Percentiles rank a stretch among this genome's conserved stretches.
These are phyloP conservation scores for Phytophthora europaea DNA, from an alignment of 352 stramenopile species.

Conservation along the genomic window DNA sequence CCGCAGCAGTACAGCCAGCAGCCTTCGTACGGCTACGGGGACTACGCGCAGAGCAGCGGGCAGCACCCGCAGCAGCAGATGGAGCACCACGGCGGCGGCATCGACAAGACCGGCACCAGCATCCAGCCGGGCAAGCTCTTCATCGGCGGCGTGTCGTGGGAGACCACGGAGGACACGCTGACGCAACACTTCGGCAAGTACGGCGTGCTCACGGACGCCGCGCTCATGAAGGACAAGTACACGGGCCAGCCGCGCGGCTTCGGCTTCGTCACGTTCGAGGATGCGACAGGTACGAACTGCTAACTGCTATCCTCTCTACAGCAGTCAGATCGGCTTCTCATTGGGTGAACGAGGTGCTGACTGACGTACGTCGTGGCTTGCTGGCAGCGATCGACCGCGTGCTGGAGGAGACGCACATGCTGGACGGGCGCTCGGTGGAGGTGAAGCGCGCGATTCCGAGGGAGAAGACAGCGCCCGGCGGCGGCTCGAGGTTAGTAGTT, in stretches of 20 bases:
- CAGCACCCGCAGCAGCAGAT: conserved; percentile 63
- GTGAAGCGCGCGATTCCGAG: conserved; percentile 93
- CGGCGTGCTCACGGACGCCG: conserved; percentile 86
- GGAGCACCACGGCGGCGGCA: conserved; percentile 34
- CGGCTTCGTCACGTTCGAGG: conserved; percentile 95
- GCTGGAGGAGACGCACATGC: conserved; percentile 87
- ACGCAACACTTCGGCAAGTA: conserved; percentile 92
- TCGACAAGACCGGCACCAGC: conserved; percentile 41
- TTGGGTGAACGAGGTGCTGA: neutral
- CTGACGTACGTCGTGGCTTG: conserved; percentile 38
- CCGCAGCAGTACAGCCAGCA: conserved; percentile 36
- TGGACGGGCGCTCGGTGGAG: conserved; percentile 93
- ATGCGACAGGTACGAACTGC: conserved; percentile 72
- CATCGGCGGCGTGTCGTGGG: conserved; percentile 92
- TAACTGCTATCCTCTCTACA: too few relatives aligned
- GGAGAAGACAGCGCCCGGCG: conserved; percentile 71
- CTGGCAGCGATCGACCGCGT: conserved; percentile 80
- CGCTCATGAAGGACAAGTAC: conserved; percentile 95
- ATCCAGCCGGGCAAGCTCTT: conserved; percentile 89
- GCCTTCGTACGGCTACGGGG: conserved; percentile 26
- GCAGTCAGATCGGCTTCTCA: too few relatives aligned
- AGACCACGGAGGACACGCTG: conserved; percentile 94
- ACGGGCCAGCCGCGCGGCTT: conserved; percentile 93
- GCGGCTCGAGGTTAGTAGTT: conserved; percentile 78
- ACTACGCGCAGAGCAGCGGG: conserved; percentile 45